Evolutionary conservation across 192 early-diverging fungal genomes (phyloP).

Genomic region (Linderina pennispora): DNA sequence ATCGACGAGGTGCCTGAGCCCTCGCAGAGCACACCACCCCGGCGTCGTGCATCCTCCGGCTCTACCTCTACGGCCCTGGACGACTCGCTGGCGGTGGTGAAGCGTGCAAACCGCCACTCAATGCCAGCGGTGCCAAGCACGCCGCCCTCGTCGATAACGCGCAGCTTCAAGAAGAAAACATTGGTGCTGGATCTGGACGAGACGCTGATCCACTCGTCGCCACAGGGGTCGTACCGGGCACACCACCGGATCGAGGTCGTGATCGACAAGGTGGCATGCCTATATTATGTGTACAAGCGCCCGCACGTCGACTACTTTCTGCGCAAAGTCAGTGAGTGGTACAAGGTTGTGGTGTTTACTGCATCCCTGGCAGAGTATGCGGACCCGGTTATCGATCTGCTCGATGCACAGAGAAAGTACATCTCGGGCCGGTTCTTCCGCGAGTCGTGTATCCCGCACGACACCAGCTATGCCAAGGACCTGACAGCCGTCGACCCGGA

Average conservation of each 20-base stretch:
- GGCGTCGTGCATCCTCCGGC: slow-evolving; percentile 27
- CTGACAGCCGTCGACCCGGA: slow-evolving; percentile 56
- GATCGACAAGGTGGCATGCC: slow-evolving; percentile 54
- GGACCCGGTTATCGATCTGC: slow-evolving; percentile 52
- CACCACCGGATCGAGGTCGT: slow-evolving; percentile 61
- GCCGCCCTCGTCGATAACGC: slow-evolving; percentile 3
- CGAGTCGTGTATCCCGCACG: slow-evolving; percentile 56
- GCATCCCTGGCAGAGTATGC: slow-evolving; percentile 68
- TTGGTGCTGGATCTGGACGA: slow-evolving; percentile 64
- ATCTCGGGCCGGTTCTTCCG: slow-evolving; percentile 61
- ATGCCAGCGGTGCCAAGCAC: slow-evolving; percentile 5
- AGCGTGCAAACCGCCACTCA: not conserved
- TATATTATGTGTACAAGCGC: slow-evolving; percentile 58
- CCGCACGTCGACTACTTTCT: slow-evolving; percentile 59
- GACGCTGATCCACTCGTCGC: slow-evolving; percentile 64
- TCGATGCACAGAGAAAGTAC: slow-evolving; percentile 52
- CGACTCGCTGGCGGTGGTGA: not conserved
- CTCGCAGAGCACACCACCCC: too few species aligned
- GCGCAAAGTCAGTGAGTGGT: slow-evolving; percentile 52
- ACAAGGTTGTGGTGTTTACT: slow-evolving; percentile 68
- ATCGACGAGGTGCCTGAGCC: too few species aligned
- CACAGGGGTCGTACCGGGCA: slow-evolving; percentile 47
- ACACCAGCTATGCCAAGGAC: slow-evolving; percentile 66
- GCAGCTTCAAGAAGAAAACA: slow-evolving; percentile 41
- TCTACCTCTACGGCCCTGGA: not conserved